Evolutionary conservation across 768 basidiomycete genomes (phyloP).

Genomic region (Stropharia rugosoannulata): DNA sequence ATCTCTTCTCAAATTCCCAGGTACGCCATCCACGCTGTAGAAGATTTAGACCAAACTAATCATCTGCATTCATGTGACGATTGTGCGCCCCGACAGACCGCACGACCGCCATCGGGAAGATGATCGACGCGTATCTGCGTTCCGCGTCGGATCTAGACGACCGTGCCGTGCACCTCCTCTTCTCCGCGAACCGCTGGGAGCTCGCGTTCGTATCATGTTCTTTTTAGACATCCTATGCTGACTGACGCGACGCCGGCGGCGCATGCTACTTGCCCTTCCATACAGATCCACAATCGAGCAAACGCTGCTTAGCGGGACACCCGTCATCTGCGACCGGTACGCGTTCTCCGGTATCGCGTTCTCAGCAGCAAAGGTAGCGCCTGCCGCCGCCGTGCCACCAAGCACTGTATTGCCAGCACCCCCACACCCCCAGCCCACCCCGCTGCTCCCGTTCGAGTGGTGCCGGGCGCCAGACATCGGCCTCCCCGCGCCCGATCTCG

Average conservation of each 20-base stretch:
- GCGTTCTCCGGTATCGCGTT: constrained; percentile 97
- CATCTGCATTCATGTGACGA: not conserved
- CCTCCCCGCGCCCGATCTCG: constrained; percentile 87
- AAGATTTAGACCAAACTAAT: not conserved
- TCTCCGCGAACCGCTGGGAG: constrained; percentile 98
- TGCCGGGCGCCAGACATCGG: constrained; percentile 84
- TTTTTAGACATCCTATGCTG: not conserved
- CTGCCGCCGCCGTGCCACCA: not conserved
- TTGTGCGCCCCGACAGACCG: constrained; percentile 57
- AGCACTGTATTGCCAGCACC: no score
- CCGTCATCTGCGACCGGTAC: constrained; percentile 89
- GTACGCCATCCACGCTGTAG: constrained; percentile 38
- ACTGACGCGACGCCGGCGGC: not conserved
- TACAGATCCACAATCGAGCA: constrained; percentile 59
- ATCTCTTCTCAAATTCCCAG: constrained; percentile 84
- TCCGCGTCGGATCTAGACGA: constrained; percentile 88
- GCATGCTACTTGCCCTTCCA: not conserved
- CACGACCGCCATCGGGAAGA: constrained; percentile 85
- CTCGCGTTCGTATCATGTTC: constrained; percentile 57
- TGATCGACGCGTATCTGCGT: constrained; percentile 91
- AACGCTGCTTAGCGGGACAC: constrained; percentile 60
- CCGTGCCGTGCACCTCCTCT: constrained; percentile 88
- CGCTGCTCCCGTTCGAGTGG: constrained; percentile 71
- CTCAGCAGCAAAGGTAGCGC: constrained; percentile 54
- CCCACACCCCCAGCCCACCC: not conserved